Evolutionary conservation across 1,284 basidiomycete species (phyloP).

Genomic region (Apiotrichum laibachii): DNA sequence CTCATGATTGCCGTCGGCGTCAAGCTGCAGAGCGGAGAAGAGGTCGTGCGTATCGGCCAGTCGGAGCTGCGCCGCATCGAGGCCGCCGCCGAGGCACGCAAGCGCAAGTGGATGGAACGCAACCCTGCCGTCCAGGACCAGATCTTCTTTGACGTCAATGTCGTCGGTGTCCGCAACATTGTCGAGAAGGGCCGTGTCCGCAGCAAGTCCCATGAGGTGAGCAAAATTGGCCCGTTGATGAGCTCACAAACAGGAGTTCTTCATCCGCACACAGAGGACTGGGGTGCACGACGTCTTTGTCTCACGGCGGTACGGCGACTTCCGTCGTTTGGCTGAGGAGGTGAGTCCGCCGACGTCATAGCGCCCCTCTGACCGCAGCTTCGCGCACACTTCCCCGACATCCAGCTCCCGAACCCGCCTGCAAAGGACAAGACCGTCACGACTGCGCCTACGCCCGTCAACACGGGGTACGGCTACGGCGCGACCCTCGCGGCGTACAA

Average conservation of each 20-base stretch:
- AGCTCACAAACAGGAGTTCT: conserved; percentile 73
- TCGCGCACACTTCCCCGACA: conserved; percentile 74
- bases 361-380: conserved; percentile 57
- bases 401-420: conserved; percentile 73
- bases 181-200: conserved; percentile 77
- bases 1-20: conserved; percentile 76
- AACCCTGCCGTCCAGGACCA: conserved; percentile 46
- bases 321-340: conserved; percentile 78
- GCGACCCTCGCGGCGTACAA: conserved; percentile 36
- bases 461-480: conserved; percentile 27
- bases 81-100: conserved; percentile 59
- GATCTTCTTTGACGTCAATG: conserved; percentile 73
- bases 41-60: conserved; percentile 82
- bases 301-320: conserved; percentile 91
- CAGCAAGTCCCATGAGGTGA: conserved; percentile 77
- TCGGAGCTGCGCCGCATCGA: conserved; percentile 74
- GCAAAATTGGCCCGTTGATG: conserved; percentile 11
- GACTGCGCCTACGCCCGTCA: conserved; percentile 32
- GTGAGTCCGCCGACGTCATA: conserved; percentile 52
- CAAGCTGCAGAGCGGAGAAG: conserved; percentile 75
- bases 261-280: conserved; percentile 79
- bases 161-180: conserved; percentile 77
- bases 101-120: conserved; percentile 41
- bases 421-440: conserved; percentile 78
- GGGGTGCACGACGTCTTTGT: conserved; percentile 77